Base-by-base conservation (phyloP, 768 basidiomycete species). In the Rhodotorula kratochvilovae region DNA sequence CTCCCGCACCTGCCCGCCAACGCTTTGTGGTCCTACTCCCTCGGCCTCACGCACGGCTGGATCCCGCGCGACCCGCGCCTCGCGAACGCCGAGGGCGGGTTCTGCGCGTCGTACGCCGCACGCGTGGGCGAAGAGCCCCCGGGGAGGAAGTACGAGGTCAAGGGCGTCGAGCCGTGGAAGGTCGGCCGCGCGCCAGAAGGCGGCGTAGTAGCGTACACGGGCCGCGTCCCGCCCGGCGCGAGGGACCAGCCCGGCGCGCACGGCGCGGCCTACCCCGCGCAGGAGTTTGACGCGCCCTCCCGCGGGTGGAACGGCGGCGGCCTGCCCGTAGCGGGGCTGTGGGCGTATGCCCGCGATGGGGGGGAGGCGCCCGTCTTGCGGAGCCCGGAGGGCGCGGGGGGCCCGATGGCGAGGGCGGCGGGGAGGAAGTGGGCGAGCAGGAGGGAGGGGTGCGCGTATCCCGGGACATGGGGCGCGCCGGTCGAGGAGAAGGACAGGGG, bases 31-130 rank as follows among this genome's bases (percentile, higher is more conserved):
- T 91, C 91, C 31, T 98, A 98, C 82, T 85, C 88, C 78, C 89
- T 96, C 57, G 95, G 95, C 48, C 84, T 94, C 62, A 82, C 90
- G 73, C 83, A 94, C 53, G 93, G 91, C 17, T 99, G 92, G 91
- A 90, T 97, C 84, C 95, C 96, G 17, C 83, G 76, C 7, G 91
- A 99, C 81, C 95, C 94, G 54, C 86, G 93, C 68, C 80, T 80
- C 0, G 88, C 91, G 4, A 81, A 81, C 31, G 48, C 3, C 48
- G 48, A 50, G 2, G 48, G 48, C 48, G 92, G 92, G 31, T 81
- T 80, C 56, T 98, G 95, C 80, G 76, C 75, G 61, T 61, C 81
- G 25, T 62, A 71, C 63, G 48, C 48, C 12, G 25, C 13, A 23
- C 27, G 23, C 31, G 23, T 15, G 11, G 45, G 21, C 60, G 45